These are phyloP conservation scores for Naganishia antarctica DNA, from an alignment of 768 basidiomycete genomes.

Conservation along the genomic window DNA sequence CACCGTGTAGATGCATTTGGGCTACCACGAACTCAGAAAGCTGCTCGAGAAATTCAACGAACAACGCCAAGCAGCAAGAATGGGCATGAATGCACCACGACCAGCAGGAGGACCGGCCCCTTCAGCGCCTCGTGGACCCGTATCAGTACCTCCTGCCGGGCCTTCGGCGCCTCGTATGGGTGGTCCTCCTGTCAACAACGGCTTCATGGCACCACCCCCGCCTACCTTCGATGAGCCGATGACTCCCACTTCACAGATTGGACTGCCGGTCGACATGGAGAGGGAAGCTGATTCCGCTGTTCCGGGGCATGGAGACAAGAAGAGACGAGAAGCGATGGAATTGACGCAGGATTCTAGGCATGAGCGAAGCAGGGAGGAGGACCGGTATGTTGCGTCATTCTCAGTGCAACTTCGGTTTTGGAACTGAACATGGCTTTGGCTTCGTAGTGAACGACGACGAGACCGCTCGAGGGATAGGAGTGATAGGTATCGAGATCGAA, in stretches of 20 bases:
- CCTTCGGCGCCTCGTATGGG: slow-evolving; percentile 34
- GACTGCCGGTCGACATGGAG: slow-evolving; percentile 47
- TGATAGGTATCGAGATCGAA: slow-evolving; percentile 63
- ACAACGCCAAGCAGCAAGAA: slow-evolving; percentile 71
- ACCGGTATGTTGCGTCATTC: slow-evolving; percentile 20
- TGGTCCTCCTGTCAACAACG: slow-evolving; percentile 25
- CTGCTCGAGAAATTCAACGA: slow-evolving; percentile 86
- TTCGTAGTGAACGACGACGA: slow-evolving; percentile 24
- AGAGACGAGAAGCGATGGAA: slow-evolving; percentile 44
- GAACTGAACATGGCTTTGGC: background rate
- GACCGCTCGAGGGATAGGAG: slow-evolving; percentile 53
- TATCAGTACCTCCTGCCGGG: slow-evolving; percentile 31
- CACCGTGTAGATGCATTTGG: slow-evolving; percentile 80
- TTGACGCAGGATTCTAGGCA: slow-evolving; percentile 43
- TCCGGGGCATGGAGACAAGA: slow-evolving; percentile 45
- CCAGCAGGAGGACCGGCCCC: slow-evolving; percentile 20
- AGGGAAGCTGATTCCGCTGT: slow-evolving; percentile 24
- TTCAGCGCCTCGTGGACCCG: slow-evolving; percentile 16
- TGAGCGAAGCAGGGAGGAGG: slow-evolving; percentile 29
- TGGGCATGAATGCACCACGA: slow-evolving; percentile 52
- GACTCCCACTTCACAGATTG: slow-evolving; percentile 42
- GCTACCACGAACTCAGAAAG: slow-evolving; percentile 95
- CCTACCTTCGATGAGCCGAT: slow-evolving; percentile 32
- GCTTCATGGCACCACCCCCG: slow-evolving; percentile 27
- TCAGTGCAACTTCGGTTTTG: background rate